Conservation (phyloP, 2,329 filamentous ascomycete species). For the Fusarium siculi region DNA sequence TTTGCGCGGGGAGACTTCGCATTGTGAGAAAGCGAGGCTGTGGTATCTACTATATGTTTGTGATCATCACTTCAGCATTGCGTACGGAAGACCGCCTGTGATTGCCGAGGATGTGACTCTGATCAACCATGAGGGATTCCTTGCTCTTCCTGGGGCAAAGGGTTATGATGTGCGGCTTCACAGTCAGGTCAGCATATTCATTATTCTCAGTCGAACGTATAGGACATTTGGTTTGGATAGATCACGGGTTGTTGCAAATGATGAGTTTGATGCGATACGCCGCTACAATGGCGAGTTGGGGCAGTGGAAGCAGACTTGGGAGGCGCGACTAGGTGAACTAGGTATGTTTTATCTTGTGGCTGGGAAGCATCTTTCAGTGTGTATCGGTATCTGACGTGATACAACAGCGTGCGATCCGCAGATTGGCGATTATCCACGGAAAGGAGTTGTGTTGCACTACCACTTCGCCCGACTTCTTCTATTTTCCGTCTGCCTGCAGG, state of each 20-base stretch:
- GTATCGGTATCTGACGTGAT: neutral
- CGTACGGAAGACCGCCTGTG: neutral
- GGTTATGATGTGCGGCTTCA: neutral
- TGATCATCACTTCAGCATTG: neutral
- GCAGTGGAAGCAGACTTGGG: neutral
- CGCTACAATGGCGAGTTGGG: neutral
- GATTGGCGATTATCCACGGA: neutral
- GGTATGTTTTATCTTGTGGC: neutral
- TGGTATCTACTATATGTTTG: neutral
- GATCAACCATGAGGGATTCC: neutral
- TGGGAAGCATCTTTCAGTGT: neutral
- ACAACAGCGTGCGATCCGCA: neutral
- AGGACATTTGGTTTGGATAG: neutral
- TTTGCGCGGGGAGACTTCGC: accelerated
- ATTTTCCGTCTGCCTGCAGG: neutral
- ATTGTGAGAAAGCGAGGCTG: neutral
- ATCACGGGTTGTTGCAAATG: neutral
- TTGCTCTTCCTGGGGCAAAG: neutral
- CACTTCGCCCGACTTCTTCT: neutral
- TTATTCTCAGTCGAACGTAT: neutral
- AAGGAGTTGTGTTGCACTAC: neutral
- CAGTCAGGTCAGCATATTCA: neutral
- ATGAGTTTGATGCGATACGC: neutral
- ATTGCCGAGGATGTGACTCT: neutral
- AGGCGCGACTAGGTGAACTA: neutral